phyloP scores from a whole-genome alignment of 495 filamentous ascomycete species.

The Penicillium manginii region DNA sequence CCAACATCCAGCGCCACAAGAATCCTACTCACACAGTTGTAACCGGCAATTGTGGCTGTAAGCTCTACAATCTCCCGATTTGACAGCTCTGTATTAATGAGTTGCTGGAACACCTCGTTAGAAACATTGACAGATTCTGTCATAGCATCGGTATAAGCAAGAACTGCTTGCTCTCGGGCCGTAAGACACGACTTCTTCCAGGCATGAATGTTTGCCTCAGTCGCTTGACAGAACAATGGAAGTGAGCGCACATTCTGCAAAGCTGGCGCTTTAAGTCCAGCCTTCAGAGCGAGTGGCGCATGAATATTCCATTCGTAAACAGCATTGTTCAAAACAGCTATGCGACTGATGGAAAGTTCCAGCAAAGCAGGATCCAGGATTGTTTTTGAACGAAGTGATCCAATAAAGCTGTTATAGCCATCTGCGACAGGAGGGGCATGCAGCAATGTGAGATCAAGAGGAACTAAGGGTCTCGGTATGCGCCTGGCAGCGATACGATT shows the following conservation, averaged over 20 bases:
- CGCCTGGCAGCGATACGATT: conserved; percentile 1
- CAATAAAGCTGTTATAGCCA: conserved; percentile 3
- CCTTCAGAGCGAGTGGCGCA: conserved; percentile 53
- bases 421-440: conserved; percentile 6
- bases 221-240: conserved; percentile 14
- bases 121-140: conserved; percentile 58
- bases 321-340: conserved; percentile 65
- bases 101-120: conserved; percentile 55
- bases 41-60: conserved; percentile 70
- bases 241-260: conserved; percentile 42
- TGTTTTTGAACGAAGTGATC: conserved; percentile 7
- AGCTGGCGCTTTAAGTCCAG: conserved; percentile 26
- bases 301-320: conserved; percentile 75
- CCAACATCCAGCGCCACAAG: conserved; percentile 73
- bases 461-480: neutral
- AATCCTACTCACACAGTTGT: conserved; percentile 78
- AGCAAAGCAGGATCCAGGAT: neutral
- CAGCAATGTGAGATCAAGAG: neutral
- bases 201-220: conserved; percentile 19
- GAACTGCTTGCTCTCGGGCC: conserved; percentile 59
- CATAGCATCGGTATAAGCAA: conserved; percentile 69
- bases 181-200: conserved; percentile 38
- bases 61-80: conserved; percentile 59
- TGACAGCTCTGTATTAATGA: conserved; percentile 50
- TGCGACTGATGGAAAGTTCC: conserved; percentile 35